A percentile compares a stretch with the other conserved stretches of the same genome.
phyloP scores from a whole-genome alignment of 2,329 filamentous ascomycete species.

The Colletotrichum orchidophilum region DNA sequence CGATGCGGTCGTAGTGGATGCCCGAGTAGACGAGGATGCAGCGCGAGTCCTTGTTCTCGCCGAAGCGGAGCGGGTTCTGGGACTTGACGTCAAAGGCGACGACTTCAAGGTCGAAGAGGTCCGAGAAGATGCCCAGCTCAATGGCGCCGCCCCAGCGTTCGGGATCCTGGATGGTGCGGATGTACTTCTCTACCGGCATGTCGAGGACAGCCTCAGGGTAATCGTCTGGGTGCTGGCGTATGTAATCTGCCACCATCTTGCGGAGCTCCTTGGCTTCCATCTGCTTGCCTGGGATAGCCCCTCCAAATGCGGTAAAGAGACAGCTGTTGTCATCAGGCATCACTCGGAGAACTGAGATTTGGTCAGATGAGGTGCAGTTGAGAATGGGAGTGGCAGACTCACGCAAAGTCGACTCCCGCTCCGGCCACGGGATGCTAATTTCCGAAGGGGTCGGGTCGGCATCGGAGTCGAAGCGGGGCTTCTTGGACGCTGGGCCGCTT shows the following conservation, averaged over 20 bases:
- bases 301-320: constrained; percentile 89
- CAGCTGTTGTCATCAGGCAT: constrained; percentile 98
- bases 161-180: constrained; percentile 79
- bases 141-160: constrained; percentile 93
- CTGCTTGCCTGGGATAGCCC: constrained; percentile 70
- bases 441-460: constrained; percentile 19
- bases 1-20: constrained; percentile 93
- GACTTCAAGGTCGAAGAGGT: constrained; percentile 87
- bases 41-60: constrained; percentile 74
- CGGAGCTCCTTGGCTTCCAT: constrained; percentile 68
- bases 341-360: constrained; percentile 79
- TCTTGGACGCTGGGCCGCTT: neutral
- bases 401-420: constrained; percentile 62
- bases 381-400: constrained; percentile 35
- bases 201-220: constrained; percentile 85
- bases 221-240: constrained; percentile 75
- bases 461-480: constrained; percentile 1
- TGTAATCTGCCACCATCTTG: constrained; percentile 80
- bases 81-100: constrained; percentile 79
- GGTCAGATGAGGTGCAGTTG: constrained; percentile 47
- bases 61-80: constrained; percentile 67
- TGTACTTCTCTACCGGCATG: constrained; percentile 77
- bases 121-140: constrained; percentile 84
- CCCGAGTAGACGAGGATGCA: constrained; percentile 90
- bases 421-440: constrained; percentile 56